Base-by-base conservation (phyloP, 2,329 filamentous ascomycete genomes). In the Colletotrichum sojae region DNA sequence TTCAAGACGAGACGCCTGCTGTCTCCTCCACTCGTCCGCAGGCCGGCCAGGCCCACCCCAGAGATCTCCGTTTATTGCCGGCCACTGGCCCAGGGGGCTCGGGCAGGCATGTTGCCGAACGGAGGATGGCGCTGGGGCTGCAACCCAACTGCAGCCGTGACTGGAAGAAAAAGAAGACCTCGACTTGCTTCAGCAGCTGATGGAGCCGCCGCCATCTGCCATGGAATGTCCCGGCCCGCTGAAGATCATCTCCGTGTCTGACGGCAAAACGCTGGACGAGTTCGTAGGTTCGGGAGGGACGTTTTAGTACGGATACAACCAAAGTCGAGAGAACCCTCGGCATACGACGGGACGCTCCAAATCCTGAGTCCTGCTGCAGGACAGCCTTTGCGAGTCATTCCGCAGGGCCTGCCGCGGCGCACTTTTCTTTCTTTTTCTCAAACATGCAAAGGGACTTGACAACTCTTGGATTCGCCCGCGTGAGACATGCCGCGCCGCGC, bases 161-260 rank as follows among this genome's bases (percentile, higher is more conserved):
- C n/a, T 43, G 27, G 16, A 31, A 52, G 18, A n/a, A 36, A 57
- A 57, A 45, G 60, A 18, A 16, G 31, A 13, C 31, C 25, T 16
- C 36, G 22, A 39, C 57, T 39, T 22, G 31, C 5, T n/a, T 36
- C 39, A 20, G 46, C 40, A 18, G 25, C 43, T 27, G 39, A 36
- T 27, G 46, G 49, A 15, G 27, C 49, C 49, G 40, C 46, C 49
- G 52, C 27, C 62, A 54, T 16, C 45, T 66, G 62, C 39, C 62
- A 60, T 60, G 66, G 66, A 48, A 69, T 60, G 62, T 61, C 22
- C 55, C 66, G 66, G 40, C 49, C 66, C 62, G 66, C 66, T 69
- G 66, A 69, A 69, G 66, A 69, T 61, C 66, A 55, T 66, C 16
- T 27, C 49, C 54, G 54, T 63, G 48, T 51, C 55, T 59, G 63